Percentiles rank a stretch among this genome's conserved stretches.
Evolutionary conservation across 2,329 filamentous ascomycete species (phyloP).

Genomic region (Stagonosporopsis cucurbitacearum): DNA sequence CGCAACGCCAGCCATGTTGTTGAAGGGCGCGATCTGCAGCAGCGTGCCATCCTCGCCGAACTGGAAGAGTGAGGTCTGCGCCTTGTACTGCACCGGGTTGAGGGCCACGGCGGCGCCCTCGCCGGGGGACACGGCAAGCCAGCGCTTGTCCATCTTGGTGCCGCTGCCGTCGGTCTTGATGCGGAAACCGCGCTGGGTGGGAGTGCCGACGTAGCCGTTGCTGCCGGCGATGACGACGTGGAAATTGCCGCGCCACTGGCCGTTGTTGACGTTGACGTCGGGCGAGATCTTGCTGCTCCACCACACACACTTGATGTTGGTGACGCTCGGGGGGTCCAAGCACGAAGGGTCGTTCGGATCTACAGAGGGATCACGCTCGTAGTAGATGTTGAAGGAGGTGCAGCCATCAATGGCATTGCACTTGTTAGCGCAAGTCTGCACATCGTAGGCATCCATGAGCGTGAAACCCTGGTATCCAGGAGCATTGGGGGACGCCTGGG

Average conservation of each 20-base stretch:
- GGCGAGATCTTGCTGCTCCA: conserved; percentile 26
- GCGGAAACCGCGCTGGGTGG: conserved; percentile 4
- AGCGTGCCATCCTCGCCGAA: neutral
- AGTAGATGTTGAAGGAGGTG: conserved; percentile 29
- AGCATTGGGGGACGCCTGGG: neutral
- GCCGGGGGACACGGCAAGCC: conserved; percentile 6
- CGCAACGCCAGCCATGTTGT: conserved; percentile 2
- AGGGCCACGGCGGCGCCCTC: conserved; percentile 7
- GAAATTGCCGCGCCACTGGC: conserved; percentile 31
- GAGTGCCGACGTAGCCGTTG: conserved; percentile 28
- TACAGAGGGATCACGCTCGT: conserved; percentile 23
- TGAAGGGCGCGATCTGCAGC: neutral
- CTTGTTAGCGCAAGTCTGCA: conserved; percentile 5
- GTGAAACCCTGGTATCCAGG: neutral
- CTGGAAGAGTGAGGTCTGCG: conserved; percentile 5
- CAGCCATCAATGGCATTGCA: conserved; percentile 19
- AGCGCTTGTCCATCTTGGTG: conserved; percentile 2
- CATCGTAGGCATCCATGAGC: conserved; percentile 2
- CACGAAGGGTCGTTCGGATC: conserved; percentile 20
- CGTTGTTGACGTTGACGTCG: conserved; percentile 32
- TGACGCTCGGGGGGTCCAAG: conserved; percentile 23
- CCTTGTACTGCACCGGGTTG: conserved; percentile 2
- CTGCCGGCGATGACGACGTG: conserved; percentile 25
- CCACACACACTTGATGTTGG: conserved; percentile 40
- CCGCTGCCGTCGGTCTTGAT: conserved; percentile 3